phyloP scores from a whole-genome alignment of 2,329 filamentous ascomycete species.

The Amauroascus niger region DNA sequence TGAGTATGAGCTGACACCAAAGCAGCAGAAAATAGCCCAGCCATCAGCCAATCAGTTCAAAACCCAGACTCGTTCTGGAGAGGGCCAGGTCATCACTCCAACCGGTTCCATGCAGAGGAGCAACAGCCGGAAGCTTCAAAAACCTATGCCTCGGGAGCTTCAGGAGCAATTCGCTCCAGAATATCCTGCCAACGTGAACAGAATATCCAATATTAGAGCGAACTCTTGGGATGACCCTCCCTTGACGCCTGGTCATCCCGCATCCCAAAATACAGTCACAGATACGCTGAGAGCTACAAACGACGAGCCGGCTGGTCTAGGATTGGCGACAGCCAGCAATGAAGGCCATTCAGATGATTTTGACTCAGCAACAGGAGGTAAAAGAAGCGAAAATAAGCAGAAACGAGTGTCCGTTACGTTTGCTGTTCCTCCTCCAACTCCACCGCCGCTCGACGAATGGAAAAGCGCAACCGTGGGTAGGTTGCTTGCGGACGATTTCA shows the following conservation, averaged over 20 bases:
- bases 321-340: conserved; percentile 1
- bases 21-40: background rate
- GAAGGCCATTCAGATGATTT: conserved; percentile 14
- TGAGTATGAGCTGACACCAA: background rate
- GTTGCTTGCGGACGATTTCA: conserved; percentile 50
- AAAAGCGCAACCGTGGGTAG: conserved; percentile 56
- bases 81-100: background rate
- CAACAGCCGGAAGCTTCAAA: conserved; percentile 17
- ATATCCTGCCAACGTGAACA: background rate
- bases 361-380: conserved; percentile 17
- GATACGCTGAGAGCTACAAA: background rate
- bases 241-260: background rate
- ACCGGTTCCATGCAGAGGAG: conserved; percentile 11
- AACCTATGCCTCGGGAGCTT: conserved; percentile 11
- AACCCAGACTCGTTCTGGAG: background rate
- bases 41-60: conserved; percentile 4
- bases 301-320: background rate
- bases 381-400: conserved; percentile 24
- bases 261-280: background rate
- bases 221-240: background rate
- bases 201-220: background rate
- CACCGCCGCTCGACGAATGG: conserved; percentile 52
- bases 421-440: conserved; percentile 39
- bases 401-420: conserved; percentile 39
- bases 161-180: background rate